Evolutionary conservation across 345 rosid species (phyloP).

Genomic region (Eucalyptus sp.): DNA sequence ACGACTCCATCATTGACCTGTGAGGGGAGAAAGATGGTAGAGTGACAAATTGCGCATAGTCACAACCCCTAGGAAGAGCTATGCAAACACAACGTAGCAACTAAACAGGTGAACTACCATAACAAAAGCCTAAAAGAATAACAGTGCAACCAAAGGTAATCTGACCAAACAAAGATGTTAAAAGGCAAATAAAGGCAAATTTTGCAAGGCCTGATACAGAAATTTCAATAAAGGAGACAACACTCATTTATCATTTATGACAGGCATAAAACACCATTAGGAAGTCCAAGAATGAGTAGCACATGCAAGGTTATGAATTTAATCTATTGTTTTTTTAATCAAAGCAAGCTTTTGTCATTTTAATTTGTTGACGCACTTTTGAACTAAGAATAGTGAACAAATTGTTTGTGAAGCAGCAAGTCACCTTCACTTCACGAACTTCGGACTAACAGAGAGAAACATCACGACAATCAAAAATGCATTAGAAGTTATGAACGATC

Average conservation of each 20-base stretch:
- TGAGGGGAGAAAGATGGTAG: background rate
- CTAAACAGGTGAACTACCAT: background rate
- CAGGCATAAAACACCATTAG: background rate
- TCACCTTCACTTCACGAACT: background rate
- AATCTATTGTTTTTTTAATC: background rate
- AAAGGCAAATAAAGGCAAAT: background rate
- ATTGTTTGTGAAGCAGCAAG: background rate
- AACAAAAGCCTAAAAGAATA: background rate
- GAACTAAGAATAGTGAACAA: background rate
- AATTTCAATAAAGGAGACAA: background rate
- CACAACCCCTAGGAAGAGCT: background rate
- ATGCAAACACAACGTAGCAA: background rate
- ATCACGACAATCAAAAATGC: background rate
- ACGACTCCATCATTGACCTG: slow-evolving; percentile 79
- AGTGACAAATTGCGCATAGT: background rate
- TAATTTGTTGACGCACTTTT: background rate
- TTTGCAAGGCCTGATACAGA: background rate
- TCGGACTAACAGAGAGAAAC: background rate
- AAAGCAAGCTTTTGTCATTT: background rate
- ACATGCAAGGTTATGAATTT: background rate
- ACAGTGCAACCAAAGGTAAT: background rate
- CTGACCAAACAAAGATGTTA: background rate
- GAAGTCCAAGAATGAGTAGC: background rate
- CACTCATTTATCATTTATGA: background rate
- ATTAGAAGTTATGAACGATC: background rate